Conservation (phyloP, 139 green algal species). For the Chlamydomonas sphaeroides region DNA sequence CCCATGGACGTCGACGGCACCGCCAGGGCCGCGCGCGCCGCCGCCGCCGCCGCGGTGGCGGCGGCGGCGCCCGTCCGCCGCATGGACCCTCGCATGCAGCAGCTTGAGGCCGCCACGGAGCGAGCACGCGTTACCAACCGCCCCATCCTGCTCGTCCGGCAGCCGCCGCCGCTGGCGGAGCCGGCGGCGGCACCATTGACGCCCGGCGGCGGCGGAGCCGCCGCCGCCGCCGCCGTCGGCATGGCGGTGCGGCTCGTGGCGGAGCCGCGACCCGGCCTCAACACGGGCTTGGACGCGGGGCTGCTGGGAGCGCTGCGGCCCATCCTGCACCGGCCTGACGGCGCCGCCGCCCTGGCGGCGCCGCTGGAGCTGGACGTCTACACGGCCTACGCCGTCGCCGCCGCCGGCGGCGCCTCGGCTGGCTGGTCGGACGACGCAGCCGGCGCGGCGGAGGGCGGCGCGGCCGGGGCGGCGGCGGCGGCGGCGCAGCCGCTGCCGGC, state of each 20-base stretch:
- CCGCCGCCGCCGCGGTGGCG: not conserved
- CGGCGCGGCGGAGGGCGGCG: not conserved
- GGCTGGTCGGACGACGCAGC: too few species aligned
- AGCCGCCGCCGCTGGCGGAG: not conserved
- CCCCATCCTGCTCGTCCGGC: constrained; percentile 58
- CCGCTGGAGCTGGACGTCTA: constrained; percentile 28
- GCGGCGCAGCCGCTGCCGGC: not conserved
- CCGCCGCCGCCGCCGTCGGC: not conserved
- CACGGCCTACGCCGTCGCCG: not conserved
- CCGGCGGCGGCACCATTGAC: not conserved
- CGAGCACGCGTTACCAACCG: constrained; percentile 47
- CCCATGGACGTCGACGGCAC: constrained; percentile 21
- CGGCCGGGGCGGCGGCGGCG: not conserved
- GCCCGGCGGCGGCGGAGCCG: not conserved
- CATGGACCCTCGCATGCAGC: constrained; percentile 21
- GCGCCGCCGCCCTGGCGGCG: not conserved
- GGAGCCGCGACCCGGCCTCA: constrained; percentile 20
- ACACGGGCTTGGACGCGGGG: constrained; percentile 19
- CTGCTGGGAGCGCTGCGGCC: constrained; percentile 31
- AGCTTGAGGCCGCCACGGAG: constrained; percentile 57
- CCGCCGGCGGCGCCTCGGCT: not conserved
- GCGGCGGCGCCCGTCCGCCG: not conserved
- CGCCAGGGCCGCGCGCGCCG: constrained; percentile 16
- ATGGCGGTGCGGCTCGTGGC: not conserved
- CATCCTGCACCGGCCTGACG: constrained; percentile 2